These are phyloP conservation scores for Paracamarosporium sp. DNA, from an alignment of 2,329 filamentous ascomycete genomes.

Conservation along the genomic window DNA sequence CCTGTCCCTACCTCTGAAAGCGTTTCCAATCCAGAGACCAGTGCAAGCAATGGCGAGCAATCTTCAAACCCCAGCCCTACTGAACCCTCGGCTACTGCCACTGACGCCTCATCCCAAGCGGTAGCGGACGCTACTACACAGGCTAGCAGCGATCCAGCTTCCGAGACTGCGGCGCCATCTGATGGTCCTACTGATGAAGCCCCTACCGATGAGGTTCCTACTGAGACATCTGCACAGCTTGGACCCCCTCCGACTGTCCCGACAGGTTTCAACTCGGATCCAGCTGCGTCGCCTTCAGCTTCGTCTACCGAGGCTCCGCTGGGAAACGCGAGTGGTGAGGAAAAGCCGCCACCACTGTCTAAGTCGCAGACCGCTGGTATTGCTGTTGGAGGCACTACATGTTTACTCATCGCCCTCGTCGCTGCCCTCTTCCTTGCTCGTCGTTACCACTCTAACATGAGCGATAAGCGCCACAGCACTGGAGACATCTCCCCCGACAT, in stretches of 20 bases:
- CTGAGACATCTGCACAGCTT: slow-evolving; percentile 3
- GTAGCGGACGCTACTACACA: not conserved
- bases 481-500: slow-evolving; percentile 37
- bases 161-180: slow-evolving; percentile 4
- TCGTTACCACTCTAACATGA: slow-evolving; percentile 31
- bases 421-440: slow-evolving; percentile 41
- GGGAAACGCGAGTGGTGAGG: slow-evolving; percentile 9
- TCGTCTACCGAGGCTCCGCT: slow-evolving; percentile 19
- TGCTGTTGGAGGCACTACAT: slow-evolving; percentile 41
- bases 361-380: slow-evolving; percentile 44
- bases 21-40: not conserved
- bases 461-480: slow-evolving; percentile 26
- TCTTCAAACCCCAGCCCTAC: slow-evolving; percentile 4
- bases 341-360: slow-evolving; percentile 26
- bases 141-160: not conserved
- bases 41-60: not conserved
- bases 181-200: not conserved
- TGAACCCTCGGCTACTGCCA: not conserved
- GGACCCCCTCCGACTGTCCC: slow-evolving; percentile 5
- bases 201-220: not conserved
- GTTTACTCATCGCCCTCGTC: slow-evolving; percentile 40
- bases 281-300: slow-evolving; percentile 7
- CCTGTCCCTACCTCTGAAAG: slow-evolving; percentile 10
- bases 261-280: slow-evolving; percentile 8
- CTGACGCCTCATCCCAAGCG: not conserved